These are phyloP conservation scores for Quercus engelmannii DNA, from an alignment of 306 rosid genomes.

Conservation along the genomic window DNA sequence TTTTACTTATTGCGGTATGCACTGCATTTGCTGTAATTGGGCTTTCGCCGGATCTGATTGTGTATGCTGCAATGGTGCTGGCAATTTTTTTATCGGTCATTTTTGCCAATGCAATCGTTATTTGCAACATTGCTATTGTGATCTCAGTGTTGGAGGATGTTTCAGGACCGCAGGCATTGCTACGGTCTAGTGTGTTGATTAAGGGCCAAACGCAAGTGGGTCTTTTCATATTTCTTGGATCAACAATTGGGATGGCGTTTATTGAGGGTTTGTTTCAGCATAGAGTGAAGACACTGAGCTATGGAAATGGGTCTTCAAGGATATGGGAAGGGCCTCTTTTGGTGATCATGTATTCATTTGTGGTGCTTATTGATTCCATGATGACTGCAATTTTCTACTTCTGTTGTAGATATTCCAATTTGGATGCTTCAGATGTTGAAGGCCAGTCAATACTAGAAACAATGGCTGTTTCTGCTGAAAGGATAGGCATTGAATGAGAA, in stretches of 20 bases:
- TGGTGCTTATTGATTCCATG: slow-evolving; percentile 86
- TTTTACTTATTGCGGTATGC: slow-evolving; percentile 69
- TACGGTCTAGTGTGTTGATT: slow-evolving; percentile 63
- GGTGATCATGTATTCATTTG: slow-evolving; percentile 92
- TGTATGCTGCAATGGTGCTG: slow-evolving; percentile 59
- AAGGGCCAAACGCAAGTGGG: slow-evolving; percentile 95
- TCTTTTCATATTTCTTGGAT: slow-evolving; percentile 74
- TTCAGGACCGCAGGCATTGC: slow-evolving; percentile 87
- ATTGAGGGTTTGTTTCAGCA: slow-evolving; percentile 95
- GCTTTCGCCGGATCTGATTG: slow-evolving; percentile 41
- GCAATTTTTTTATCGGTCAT: slow-evolving; percentile 67
- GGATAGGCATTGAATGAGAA: slow-evolving; percentile 50
- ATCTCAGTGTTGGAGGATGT: slow-evolving; percentile 85
- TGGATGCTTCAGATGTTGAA: slow-evolving; percentile 39
- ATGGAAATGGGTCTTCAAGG: slow-evolving; percentile 95
- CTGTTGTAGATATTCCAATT: slow-evolving; percentile 54
- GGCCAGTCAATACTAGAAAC: slow-evolving; percentile 50
- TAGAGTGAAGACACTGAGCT: slow-evolving; percentile 89
- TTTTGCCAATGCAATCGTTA: slow-evolving; percentile 81
- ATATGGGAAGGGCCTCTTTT: slow-evolving; percentile 98
- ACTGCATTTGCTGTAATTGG: slow-evolving; percentile 58
- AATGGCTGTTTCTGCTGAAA: slow-evolving; percentile 48
- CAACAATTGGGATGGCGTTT: slow-evolving; percentile 82
- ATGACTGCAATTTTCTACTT: slow-evolving; percentile 83
- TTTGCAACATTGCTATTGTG: slow-evolving; percentile 75